These are phyloP conservation scores for Hippophae tibetana DNA, from an alignment of 306 rosid genomes.

Conservation along the genomic window DNA sequence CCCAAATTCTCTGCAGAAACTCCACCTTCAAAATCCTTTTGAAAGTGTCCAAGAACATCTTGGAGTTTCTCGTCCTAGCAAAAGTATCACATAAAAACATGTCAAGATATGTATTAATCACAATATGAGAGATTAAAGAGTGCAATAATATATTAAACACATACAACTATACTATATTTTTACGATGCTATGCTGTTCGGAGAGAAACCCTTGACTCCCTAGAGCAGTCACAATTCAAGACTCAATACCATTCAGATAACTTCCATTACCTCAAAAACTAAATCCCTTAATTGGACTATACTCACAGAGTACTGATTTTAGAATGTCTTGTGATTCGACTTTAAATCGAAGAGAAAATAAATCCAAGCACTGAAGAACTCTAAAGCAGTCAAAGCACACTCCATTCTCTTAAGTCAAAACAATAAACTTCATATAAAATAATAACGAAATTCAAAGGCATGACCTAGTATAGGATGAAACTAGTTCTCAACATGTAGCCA, in stretches of 20 bases:
- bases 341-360: background rate
- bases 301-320: background rate
- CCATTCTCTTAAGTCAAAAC: background rate
- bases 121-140: background rate
- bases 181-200: too few species aligned
- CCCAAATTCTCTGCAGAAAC: conserved; percentile 59
- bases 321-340: background rate
- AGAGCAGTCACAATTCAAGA: too few species aligned
- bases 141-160: background rate
- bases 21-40: conserved; percentile 65
- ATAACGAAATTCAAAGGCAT: background rate
- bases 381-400: background rate
- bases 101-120: background rate
- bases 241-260: too few species aligned
- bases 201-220: too few species aligned
- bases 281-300: too few species aligned
- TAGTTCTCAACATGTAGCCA: background rate
- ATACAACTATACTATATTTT: too few species aligned
- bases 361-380: background rate
- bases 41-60: conserved; percentile 62
- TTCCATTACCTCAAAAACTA: too few species aligned
- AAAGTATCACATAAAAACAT: conserved; percentile 9
- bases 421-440: conserved; percentile 10
- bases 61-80: conserved; percentile 47
- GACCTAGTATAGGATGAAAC: background rate